Percentiles rank a stretch among this genome's conserved stretches.
Evolutionary conservation across 305 asterid genomes (phyloP).

Genomic region (Rubia peregrina): DNA sequence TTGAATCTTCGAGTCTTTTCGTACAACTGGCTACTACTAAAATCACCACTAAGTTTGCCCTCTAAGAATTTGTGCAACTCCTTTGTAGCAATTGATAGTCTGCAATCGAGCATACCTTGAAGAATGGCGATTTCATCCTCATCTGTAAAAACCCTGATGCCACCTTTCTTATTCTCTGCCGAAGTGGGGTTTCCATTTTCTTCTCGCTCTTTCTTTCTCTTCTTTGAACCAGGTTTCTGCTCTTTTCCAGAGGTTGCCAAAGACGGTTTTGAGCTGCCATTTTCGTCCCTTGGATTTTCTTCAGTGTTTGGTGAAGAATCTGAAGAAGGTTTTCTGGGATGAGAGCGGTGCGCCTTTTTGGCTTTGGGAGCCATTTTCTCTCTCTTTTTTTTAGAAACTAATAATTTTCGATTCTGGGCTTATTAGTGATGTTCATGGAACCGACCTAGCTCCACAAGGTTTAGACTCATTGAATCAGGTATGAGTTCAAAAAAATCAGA

Average conservation of each 20-base stretch:
- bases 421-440: no score
- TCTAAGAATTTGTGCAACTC: background rate
- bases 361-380: background rate
- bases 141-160: background rate
- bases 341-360: background rate
- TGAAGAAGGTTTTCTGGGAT: background rate
- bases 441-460: no score
- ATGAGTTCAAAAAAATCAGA: no score
- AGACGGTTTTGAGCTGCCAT: background rate
- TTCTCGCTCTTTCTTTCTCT: background rate
- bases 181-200: background rate
- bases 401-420: no score
- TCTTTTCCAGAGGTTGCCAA: background rate
- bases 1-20: constrained; percentile 46
- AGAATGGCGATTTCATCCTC: background rate
- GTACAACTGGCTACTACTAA: constrained; percentile 33
- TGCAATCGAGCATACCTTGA: background rate
- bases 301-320: background rate
- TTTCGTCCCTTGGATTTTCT: background rate
- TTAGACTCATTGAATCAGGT: no score
- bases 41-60: constrained; percentile 28
- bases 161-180: background rate
- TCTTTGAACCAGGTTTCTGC: background rate
- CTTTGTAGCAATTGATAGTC: background rate
- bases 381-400: no score